Percentiles rank a stretch among this genome's conserved stretches.
These are phyloP conservation scores for Polygonum maritimum DNA, from an alignment of 148 eudicot species.

Conservation along the genomic window DNA sequence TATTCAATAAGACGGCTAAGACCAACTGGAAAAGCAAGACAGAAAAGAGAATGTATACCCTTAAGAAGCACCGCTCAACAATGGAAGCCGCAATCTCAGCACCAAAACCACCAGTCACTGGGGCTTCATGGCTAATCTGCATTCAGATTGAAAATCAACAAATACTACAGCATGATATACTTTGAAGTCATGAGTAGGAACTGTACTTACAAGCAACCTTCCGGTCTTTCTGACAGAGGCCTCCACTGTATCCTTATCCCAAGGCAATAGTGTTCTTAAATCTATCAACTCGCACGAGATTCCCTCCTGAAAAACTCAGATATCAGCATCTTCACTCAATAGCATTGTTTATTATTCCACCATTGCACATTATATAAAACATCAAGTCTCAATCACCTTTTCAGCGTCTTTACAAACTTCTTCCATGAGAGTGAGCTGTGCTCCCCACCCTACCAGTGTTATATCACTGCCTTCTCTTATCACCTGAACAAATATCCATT, in stretches of 20 bases:
- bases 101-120: slow-evolving; percentile 98
- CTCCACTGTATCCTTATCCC: slow-evolving; percentile 96
- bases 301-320: slow-evolving; percentile 57
- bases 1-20: background rate
- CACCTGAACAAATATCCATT: slow-evolving; percentile 35
- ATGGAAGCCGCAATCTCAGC: slow-evolving; percentile 96
- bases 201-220: slow-evolving; percentile 66
- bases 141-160: background rate
- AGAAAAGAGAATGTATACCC: slow-evolving; percentile 37
- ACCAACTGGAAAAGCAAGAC: slow-evolving; percentile 38
- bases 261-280: slow-evolving; percentile 83
- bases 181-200: background rate
- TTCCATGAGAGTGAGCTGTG: slow-evolving; percentile 79
- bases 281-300: slow-evolving; percentile 94
- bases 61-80: slow-evolving; percentile 83
- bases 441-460: slow-evolving; percentile 98
- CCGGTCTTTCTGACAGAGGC: slow-evolving; percentile 94
- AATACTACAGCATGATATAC: background rate
- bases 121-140: slow-evolving; percentile 99
- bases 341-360: background rate
- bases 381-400: slow-evolving; percentile 38
- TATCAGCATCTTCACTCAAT: background rate
- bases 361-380: background rate
- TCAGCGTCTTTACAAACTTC: slow-evolving; percentile 90
- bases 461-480: slow-evolving; percentile 87